A percentile compares a stretch with the other conserved stretches of the same genome.
These are phyloP conservation scores for Leucogyrophana mollusca DNA, from an alignment of 768 basidiomycete genomes.

Conservation along the genomic window DNA sequence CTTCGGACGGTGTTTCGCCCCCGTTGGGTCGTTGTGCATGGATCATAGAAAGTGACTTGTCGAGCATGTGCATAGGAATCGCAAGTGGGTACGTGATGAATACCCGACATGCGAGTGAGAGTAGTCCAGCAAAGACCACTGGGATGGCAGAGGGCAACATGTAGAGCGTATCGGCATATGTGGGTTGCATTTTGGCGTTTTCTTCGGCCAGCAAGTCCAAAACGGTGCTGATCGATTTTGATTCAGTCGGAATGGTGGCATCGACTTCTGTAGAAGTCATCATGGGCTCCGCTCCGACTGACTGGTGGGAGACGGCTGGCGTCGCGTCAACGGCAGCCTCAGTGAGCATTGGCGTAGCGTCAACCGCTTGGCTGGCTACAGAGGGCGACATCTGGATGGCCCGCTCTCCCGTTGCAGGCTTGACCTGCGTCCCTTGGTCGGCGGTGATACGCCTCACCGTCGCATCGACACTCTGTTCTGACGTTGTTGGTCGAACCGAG, in stretches of 20 bases:
- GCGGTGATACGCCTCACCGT: conserved; percentile 38
- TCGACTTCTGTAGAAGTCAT: conserved; percentile 33
- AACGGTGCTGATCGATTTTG: conserved; percentile 3
- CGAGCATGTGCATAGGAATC: conserved; percentile 42
- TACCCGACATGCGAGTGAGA: conserved; percentile 48
- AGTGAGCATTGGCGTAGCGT: conserved; percentile 48
- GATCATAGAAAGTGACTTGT: conserved; percentile 34
- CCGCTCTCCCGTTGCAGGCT: conserved; percentile 33
- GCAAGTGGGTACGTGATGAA: conserved; percentile 50
- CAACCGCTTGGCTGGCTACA: conserved; percentile 44
- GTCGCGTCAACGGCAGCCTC: conserved; percentile 48
- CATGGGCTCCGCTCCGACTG: conserved; percentile 25
- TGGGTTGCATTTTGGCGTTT: conserved; percentile 18
- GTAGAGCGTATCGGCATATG: conserved; percentile 27
- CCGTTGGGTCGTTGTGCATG: conserved; percentile 28
- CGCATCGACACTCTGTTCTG: conserved; percentile 53
- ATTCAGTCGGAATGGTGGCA: conserved; percentile 22
- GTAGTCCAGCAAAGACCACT: conserved; percentile 31
- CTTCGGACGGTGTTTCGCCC: conserved; percentile 26
- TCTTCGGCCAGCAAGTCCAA: conserved; percentile 23
- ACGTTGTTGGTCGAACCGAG: conserved; percentile 19
- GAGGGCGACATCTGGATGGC: conserved; percentile 37
- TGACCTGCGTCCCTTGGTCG: conserved; percentile 41
- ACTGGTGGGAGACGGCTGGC: conserved; percentile 30
- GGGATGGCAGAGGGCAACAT: conserved; percentile 29